Conservation (phyloP, 805 yeast genomes). For the Ogataea methanolica region DNA sequence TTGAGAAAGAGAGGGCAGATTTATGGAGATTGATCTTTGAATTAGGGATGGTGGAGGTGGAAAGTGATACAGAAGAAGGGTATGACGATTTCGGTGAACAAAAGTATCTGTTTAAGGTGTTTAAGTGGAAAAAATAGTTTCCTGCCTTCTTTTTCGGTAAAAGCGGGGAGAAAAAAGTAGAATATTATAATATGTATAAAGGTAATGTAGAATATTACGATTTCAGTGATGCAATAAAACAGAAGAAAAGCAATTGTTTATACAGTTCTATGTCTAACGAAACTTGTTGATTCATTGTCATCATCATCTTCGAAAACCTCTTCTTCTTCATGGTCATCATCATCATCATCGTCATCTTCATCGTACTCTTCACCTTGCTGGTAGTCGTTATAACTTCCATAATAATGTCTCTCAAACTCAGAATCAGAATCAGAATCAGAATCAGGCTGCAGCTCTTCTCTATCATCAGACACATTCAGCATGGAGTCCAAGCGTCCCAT, state of each 20-base stretch:
- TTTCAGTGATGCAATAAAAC: neutral
- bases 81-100: constrained; percentile 83
- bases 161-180: neutral
- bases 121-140: constrained; percentile 11
- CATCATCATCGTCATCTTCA: constrained; percentile 4
- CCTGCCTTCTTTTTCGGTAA: too few species aligned
- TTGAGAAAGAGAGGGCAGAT: constrained; percentile 55
- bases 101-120: constrained; percentile 47
- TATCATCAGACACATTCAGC: neutral
- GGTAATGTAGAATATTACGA: neutral
- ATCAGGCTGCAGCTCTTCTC: neutral
- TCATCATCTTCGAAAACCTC: neutral
- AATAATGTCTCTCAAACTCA: neutral
- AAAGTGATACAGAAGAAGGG: constrained; percentile 53
- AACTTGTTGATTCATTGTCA: neutral
- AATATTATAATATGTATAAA: neutral
- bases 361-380: neutral
- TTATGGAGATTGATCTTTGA: constrained; percentile 53
- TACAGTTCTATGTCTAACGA: constrained; percentile 7
- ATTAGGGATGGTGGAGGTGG: constrained; percentile 31
- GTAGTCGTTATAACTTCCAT: neutral
- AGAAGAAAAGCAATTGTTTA: neutral
- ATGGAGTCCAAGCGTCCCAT: neutral
- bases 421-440: constrained; percentile 3
- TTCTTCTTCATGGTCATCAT: neutral